Evolutionary conservation across 208 protist species (phyloP), one percentile per base, ranked within the genome.

Genomic region (Porcisia deanei): DNA sequence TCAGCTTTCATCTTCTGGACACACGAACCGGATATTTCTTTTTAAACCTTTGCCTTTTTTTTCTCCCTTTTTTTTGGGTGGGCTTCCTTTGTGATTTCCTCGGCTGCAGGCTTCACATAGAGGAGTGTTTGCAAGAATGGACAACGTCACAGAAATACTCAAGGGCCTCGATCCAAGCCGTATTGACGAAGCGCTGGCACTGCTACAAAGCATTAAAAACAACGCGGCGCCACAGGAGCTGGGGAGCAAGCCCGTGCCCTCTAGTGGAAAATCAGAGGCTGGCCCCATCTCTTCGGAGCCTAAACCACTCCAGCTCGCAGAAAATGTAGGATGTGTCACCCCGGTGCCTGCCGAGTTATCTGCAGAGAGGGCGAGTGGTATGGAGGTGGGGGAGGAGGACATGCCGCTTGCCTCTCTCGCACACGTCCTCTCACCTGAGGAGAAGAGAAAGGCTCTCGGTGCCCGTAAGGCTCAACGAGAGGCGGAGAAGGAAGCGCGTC

Each of bases 121-220:
- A 75, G 20, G 70, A 20, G 39, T 61, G 30, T 20, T 60, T 34
- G 34, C 25, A 59, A 54, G 22, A 61, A 85, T 85, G 81, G 73
- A 82, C 8, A 64, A 76, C 16, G 53, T 81, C n/a, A 54, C 81
- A 14, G 70, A 75, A 63, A 45, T 80, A 14, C 76, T 85, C 39
- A 81, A 79, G 45, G 67, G 47, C 73, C 64, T 85, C 65, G 76
- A 85, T 39, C 81, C 76, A 12, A 76, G 74, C 72, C 73, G 71
- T 47, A 77, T 85, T 30, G 81, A 85, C 53, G 72, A 85, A 54
- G 76, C 71, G 37, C 45, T 85, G 58, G 76, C 67, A 25, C 69
- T 85, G 39, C 68, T 85, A 53, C 70, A 85, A 58, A 71, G 76
- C 55, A n/a, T 85, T 20, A 71, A 61, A 52, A 57, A 41, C 47